phyloP scores from a whole-genome alignment of 257 asterid species.

The Nicotiana undulata region DNA sequence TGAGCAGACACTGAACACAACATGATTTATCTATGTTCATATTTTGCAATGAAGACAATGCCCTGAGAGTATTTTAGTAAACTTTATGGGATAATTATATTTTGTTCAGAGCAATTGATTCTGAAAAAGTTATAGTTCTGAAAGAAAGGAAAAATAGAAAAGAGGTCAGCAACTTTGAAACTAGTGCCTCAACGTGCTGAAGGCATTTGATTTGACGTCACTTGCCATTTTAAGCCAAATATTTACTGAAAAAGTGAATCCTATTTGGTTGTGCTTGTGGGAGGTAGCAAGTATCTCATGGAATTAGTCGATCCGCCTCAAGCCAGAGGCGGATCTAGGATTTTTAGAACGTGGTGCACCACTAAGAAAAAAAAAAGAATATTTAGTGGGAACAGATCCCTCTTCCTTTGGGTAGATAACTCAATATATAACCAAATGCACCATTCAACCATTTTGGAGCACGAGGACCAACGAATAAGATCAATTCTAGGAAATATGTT shows the following conservation, averaged over 20 bases:
- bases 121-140: background rate
- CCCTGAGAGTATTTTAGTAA: background rate
- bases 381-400: too few relatives aligned
- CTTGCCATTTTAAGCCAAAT: background rate
- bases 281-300: too few relatives aligned
- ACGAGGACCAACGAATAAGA: too few relatives aligned
- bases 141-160: background rate
- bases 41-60: background rate
- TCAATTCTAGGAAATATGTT: too few relatives aligned
- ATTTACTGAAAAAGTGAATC: background rate
- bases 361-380: too few relatives aligned
- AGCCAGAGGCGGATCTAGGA: too few relatives aligned
- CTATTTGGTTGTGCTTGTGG: background rate
- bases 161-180: background rate
- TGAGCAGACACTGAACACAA: background rate
- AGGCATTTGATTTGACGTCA: background rate
- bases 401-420: too few relatives aligned
- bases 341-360: too few relatives aligned
- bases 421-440: too few relatives aligned
- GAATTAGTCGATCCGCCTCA: too few relatives aligned
- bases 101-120: background rate
- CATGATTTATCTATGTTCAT: background rate
- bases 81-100: background rate
- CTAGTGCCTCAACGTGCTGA: background rate
- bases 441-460: too few relatives aligned